Evolutionary conservation across 2,329 filamentous ascomycete genomes (phyloP), one percentile per base, ranked within the genome.

Genomic region (Simplicillium sp.): DNA sequence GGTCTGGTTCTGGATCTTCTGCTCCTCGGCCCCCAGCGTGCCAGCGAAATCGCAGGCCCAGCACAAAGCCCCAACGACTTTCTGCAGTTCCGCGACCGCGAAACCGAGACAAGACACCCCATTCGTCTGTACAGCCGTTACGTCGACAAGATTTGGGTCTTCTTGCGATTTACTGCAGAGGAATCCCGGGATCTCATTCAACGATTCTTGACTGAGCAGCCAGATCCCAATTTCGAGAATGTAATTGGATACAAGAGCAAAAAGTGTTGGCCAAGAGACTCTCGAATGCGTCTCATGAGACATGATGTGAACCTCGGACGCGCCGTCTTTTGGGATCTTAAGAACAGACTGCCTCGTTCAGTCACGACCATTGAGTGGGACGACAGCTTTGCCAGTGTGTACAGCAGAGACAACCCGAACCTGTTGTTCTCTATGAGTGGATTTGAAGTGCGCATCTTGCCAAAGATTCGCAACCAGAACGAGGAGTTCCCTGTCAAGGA

Each of bases 181-280:
- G 92, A 98, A 56, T 95, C 90, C 3, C 76, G 92, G 46, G 92
- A 98, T 54, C 71, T 98, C 36, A 98, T 98, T 44, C 92, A 98
- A 60, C 84, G 92, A 9, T 98, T 97, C 73, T 71, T 98, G 50
- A 98, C 94, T 0, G 94, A 98, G 58, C 90, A 98, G 56, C 92
- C 92, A 0, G 94, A 98, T 61, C 92, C 92, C 2, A 98, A 98
- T 58, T 98, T 98, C 50, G 92, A 98, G 60, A 98, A 98, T 49
- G 92, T 98, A 34, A 97, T 98, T 52, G 92, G 92, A 1, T 98
- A 97, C 64, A 89, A 87, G 69, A 98, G 94, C 66, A 98, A 98
- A 72, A 98, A 97, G 61, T 98, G 94, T 65, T 98, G 92, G 92
- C 94, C 92, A 34, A 80, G 92, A 53, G 92, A 98, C 59, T 96